Evolutionary conservation across 225 moss, liverwort and hornwort species (phyloP), one percentile per base, ranked within the genome.

Genomic region (Polytrichum commune): DNA sequence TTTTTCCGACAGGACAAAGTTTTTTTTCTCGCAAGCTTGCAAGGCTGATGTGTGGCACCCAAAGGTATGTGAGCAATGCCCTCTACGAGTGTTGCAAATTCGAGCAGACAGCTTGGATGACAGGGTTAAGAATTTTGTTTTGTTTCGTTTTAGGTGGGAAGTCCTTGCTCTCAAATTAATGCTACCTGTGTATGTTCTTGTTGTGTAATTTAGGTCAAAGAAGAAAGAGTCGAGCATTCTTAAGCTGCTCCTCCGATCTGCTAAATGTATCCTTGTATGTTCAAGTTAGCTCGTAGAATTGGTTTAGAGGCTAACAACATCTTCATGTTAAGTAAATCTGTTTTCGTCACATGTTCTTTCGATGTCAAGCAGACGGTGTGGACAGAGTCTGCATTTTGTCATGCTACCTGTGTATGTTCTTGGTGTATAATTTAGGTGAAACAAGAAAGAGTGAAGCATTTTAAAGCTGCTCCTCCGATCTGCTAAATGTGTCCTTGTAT

Each of bases 11-110:
- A 71, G 46, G 53, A 65, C 77, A 20, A 80, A 74, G 65, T 65
- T 80, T 55, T 80, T 54, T 16, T 83, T 76, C 28, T 70, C 24
- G 27, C 79, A 69, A 55, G 57, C 60, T 38, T 29, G 75, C 73
- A 70, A 61, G 46, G 19, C 66, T 53, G 64, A 58, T 60, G 70
- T 65, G 63, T 60, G 26, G 27, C 46, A 46, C 63, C 8, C 63
- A 10, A 27, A 18, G 18, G 24, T 29, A 28, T 19, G 24, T 58
- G 22, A 58, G 20, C 58, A 22, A 58, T 22, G 58, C 58, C 18
- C 25, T 63, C 6, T 30, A 30, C 30, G 6, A 30, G 30, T 6
- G 30, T 30, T 30, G 6, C 30, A 6, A 5, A 30, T 30, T 30
- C 30, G 6, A 30, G 6, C 30, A 6, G 30, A 30, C 30, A 30